phyloP scores from a whole-genome alignment of 176 grass and related monocot genomes.

The Avena atlantica region DNA sequence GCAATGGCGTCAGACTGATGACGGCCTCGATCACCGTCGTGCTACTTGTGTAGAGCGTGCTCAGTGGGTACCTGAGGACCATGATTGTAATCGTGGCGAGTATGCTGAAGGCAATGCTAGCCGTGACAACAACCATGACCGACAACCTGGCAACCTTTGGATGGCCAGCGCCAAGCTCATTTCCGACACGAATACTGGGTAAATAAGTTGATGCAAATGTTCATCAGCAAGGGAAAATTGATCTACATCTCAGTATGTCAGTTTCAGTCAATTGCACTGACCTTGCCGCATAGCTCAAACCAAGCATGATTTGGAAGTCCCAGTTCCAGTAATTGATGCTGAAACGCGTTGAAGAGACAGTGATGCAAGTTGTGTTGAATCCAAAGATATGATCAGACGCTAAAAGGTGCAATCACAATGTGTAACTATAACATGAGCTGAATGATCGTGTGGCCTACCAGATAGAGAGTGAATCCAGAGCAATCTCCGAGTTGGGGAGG shows the following conservation, averaged over 20 bases:
- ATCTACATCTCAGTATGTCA: too few species aligned
- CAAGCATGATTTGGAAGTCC: constrained; percentile 92
- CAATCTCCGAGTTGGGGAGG: constrained; percentile 68
- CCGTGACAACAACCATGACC: constrained; percentile 62
- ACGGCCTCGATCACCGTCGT: constrained; percentile 56
- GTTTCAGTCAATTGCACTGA: constrained; percentile 21
- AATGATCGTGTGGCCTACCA: constrained; percentile 45
- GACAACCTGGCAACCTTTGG: constrained; percentile 69
- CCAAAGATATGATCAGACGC: constrained; percentile 13
- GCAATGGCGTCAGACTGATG: constrained; percentile 57
- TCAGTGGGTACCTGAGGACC: constrained; percentile 64
- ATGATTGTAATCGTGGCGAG: constrained; percentile 63
- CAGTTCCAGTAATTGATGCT: constrained; percentile 92
- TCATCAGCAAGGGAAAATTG: neutral
- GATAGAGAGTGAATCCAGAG: constrained; percentile 79
- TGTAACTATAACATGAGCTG: neutral
- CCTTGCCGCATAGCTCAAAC: constrained; percentile 78
- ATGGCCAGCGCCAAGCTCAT: constrained; percentile 78
- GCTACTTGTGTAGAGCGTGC: constrained; percentile 74
- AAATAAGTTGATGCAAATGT: neutral
- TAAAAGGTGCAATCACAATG: neutral
- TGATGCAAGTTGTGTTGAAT: neutral
- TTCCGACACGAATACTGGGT: constrained; percentile 68
- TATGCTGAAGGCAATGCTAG: constrained; percentile 64
- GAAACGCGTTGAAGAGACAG: constrained; percentile 25